Evolutionary conservation across 495 filamentous ascomycete genomes (phyloP), one percentile per base, ranked within the genome.

Genomic region (Rhypophila decipiens): DNA sequence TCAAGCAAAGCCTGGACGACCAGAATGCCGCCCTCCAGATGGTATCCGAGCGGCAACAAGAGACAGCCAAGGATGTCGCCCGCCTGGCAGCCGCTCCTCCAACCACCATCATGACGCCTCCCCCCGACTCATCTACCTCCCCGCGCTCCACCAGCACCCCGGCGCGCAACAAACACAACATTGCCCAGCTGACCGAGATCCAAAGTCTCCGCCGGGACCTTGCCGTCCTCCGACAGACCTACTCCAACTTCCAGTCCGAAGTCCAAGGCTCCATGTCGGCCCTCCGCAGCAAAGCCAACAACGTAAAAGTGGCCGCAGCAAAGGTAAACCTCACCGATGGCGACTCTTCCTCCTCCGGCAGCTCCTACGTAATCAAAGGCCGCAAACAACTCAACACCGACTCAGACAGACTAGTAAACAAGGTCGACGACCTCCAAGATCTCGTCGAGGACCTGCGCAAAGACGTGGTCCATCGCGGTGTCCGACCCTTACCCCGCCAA

Each of bases 371-470:
- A 47, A 80, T 85, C 54, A 76, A 74, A 12, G 90, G 91, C 18
- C 94, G 93, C 64, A 91, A 94, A 64, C 72, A 78, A 21, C 80
- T 98, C 46, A 82, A 79, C 39, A 77, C 81, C 35, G 90, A 96
- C 55, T 90, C 86, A 5, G 90, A 96, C 64, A 84, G 78, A 34
- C 79, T 98, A 40, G 88, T 99, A 53, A 80, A 77, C 50, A 85
- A 87, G 49, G 91, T 99, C 12, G 93, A 99, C 61, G 90, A 96
- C 58, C 79, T 99, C 15, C 90, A 96, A 68, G 94, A 99, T 60
- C 70, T 93, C 36, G 86, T 99, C 24, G 93, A 99, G 61, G 94
- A 97, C 62, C 79, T 99, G 23, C 88, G 93, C 47, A 97, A 97
- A 70, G 93, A 97, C 61, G 94, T 98, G 35, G 93, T 99, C 31